Evolutionary conservation across 768 basidiomycete species (phyloP).

Genomic region (Rhizopogon sp.): DNA sequence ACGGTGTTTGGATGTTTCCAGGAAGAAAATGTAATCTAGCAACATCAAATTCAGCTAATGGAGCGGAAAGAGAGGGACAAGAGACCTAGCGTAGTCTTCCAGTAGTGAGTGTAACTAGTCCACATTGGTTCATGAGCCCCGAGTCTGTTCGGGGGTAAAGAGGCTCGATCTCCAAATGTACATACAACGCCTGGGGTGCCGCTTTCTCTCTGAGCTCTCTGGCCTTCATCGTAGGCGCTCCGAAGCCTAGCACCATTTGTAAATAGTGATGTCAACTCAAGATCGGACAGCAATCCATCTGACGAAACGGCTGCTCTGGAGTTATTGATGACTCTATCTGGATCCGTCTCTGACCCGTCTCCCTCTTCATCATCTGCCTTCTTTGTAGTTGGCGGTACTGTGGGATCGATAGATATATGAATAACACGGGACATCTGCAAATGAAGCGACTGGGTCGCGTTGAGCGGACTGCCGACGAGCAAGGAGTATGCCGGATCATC

Average conservation of each 20-base stretch:
- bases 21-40: slow-evolving; percentile 86
- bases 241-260: slow-evolving; percentile 31
- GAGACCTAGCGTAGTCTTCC: slow-evolving; percentile 75
- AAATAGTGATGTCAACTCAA: slow-evolving; percentile 47
- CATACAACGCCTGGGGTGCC: slow-evolving; percentile 13
- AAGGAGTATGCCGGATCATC: slow-evolving; percentile 80
- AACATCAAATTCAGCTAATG: slow-evolving; percentile 7
- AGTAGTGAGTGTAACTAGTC: slow-evolving; percentile 86
- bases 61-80: slow-evolving; percentile 6
- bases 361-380: slow-evolving; percentile 31
- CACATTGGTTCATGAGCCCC: slow-evolving; percentile 77
- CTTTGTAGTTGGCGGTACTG: slow-evolving; percentile 29
- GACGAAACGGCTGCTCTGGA: slow-evolving; percentile 51
- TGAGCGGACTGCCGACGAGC: slow-evolving; percentile 56
- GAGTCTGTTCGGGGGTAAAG: slow-evolving; percentile 31
- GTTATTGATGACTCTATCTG: slow-evolving; percentile 69
- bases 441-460: slow-evolving; percentile 43
- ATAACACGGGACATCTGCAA: slow-evolving; percentile 67
- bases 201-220: slow-evolving; percentile 13
- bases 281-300: slow-evolving; percentile 66
- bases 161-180: slow-evolving; percentile 50
- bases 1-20: slow-evolving; percentile 35
- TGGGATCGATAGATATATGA: slow-evolving; percentile 63
- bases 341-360: slow-evolving; percentile 41
- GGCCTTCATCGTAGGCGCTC: slow-evolving; percentile 69